These are phyloP conservation scores for Chlamydomonas reinhardtii DNA, from an alignment of 163 green algal species.

Conservation along the genomic window DNA sequence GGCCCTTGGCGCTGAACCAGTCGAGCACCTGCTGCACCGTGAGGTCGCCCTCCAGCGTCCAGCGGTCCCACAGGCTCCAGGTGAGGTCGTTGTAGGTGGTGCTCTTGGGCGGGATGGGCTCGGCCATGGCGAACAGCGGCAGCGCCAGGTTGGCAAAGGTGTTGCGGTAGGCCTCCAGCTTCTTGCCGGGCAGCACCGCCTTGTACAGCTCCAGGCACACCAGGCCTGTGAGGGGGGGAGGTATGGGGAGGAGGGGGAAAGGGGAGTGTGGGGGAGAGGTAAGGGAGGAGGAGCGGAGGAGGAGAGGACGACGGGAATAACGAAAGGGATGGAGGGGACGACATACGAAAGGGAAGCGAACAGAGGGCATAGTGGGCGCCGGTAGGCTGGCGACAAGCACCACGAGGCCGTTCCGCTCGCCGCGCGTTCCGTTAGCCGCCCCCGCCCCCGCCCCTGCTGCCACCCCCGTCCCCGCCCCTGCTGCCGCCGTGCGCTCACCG, in stretches of 20 bases:
- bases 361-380: too few relatives aligned
- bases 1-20: conserved; percentile 75
- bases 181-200: conserved; percentile 75
- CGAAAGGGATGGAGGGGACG: too few relatives aligned
- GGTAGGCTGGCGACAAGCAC: too few relatives aligned
- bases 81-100: conserved; percentile 81
- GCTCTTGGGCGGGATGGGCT: conserved; percentile 93
- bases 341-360: too few relatives aligned
- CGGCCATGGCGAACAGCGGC: conserved; percentile 96
- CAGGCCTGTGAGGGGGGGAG: conserved; percentile 73
- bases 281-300: neutral
- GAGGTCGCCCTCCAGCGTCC: conserved; percentile 96
- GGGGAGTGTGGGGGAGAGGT: neutral
- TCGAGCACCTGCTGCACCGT: conserved; percentile 91
- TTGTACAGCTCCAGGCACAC: conserved; percentile 99
- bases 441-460: too few relatives aligned
- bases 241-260: too few relatives aligned
- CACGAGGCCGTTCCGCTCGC: too few relatives aligned
- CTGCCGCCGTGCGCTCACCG: conserved; percentile 36
- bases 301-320: too few relatives aligned
- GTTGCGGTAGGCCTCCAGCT: conserved; percentile 94
- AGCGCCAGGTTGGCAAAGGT: conserved; percentile 99
- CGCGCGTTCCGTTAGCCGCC: too few relatives aligned
- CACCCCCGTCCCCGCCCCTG: too few relatives aligned
- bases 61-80: conserved; percentile 98